Percentiles rank a stretch among this genome's conserved stretches.
phyloP scores from a whole-genome alignment of 805 yeast genomes.

The Zygotorulaspora danielsina region DNA sequence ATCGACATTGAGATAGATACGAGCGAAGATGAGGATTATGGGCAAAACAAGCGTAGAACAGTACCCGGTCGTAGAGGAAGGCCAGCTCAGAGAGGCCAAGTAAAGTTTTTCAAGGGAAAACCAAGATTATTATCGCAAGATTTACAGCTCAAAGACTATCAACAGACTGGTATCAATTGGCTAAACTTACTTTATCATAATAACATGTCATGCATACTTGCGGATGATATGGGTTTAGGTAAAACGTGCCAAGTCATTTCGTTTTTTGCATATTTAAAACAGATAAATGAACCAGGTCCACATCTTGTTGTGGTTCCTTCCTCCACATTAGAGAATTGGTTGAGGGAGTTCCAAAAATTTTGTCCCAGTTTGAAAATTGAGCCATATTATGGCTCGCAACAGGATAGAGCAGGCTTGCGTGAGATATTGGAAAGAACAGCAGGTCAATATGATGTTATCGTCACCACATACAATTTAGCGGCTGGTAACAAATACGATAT shows the following conservation, averaged over 20 bases:
- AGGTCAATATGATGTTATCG: constrained; percentile 73
- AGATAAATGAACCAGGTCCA: constrained; percentile 59
- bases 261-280: constrained; percentile 79
- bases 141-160: constrained; percentile 76
- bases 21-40: constrained; percentile 27
- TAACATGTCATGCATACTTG: constrained; percentile 83
- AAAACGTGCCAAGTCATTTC: constrained; percentile 96
- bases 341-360: constrained; percentile 86
- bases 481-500: constrained; percentile 81
- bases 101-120: constrained; percentile 57
- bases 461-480: constrained; percentile 90
- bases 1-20: constrained; percentile 28
- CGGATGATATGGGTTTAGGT: constrained; percentile 99
- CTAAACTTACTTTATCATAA: constrained; percentile 70
- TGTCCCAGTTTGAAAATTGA: constrained; percentile 78
- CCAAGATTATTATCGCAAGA: constrained; percentile 65
- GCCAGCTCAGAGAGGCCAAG: constrained; percentile 16
- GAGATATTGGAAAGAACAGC: constrained; percentile 54
- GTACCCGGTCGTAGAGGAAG: constrained; percentile 10
- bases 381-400: constrained; percentile 88
- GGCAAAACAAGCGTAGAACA: constrained; percentile 27
- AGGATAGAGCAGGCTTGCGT: constrained; percentile 80
- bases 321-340: constrained; percentile 95
- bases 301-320: constrained; percentile 95
- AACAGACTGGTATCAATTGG: constrained; percentile 98